These are phyloP conservation scores for Mucuna pruriens DNA, from an alignment of 306 rosid genomes.

Conservation along the genomic window DNA sequence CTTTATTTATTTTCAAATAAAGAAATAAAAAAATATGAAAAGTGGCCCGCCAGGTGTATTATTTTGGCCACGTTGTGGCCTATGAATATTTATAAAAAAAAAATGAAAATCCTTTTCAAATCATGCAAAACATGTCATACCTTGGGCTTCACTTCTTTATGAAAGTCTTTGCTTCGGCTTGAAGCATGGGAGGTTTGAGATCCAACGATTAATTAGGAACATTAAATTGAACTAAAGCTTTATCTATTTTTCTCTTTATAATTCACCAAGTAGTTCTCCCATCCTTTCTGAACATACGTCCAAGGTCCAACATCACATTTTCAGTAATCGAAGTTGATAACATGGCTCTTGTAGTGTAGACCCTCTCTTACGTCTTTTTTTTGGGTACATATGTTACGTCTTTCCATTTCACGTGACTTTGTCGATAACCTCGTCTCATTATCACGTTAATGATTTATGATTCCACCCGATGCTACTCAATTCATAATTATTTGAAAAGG, in stretches of 20 bases:
- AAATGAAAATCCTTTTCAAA: background rate
- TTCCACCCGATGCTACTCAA: background rate
- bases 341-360: conserved; percentile 10
- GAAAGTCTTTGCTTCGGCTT: conserved; percentile 53
- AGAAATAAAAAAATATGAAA: background rate
- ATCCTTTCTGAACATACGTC: conserved; percentile 34
- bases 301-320: conserved; percentile 18
- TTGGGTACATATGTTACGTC: background rate
- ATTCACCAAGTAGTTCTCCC: conserved; percentile 41
- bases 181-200: conserved; percentile 56
- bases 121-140: conserved; percentile 39
- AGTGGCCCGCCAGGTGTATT: conserved; percentile 3
- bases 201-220: conserved; percentile 32
- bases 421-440: background rate
- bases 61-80: conserved; percentile 23
- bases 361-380: background rate
- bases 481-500: background rate
- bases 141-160: conserved; percentile 57
- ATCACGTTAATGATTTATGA: background rate
- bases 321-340: conserved; percentile 26
- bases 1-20: background rate
- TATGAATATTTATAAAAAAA: background rate
- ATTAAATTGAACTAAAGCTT: conserved; percentile 53
- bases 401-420: conserved; percentile 28
- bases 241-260: background rate